Evolutionary conservation across 179 eudicot genomes (phyloP).

Genomic region (Actinidia arguta): DNA sequence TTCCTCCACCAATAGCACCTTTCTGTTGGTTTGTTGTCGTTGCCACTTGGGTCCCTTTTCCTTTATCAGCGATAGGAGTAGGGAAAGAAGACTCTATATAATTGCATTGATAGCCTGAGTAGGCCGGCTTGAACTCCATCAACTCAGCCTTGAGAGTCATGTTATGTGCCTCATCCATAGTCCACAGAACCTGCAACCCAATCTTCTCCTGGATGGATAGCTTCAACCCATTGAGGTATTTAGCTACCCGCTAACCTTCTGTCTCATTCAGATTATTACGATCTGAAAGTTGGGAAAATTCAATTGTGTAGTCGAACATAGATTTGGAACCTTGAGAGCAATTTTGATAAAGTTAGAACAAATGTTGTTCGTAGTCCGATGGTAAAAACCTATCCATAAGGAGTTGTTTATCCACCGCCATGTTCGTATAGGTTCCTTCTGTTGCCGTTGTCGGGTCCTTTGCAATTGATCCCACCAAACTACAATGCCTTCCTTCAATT

Average conservation of each 20-base stretch:
- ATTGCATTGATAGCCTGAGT: not conserved
- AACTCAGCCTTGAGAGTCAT: slow-evolving; percentile 6
- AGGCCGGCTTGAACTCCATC: not conserved
- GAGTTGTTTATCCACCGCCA: too few relatives aligned
- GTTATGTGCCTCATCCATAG: not conserved
- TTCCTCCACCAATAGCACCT: not conserved
- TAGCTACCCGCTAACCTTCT: not conserved
- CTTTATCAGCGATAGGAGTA: not conserved
- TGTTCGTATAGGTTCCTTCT: too few relatives aligned
- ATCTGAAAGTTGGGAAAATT: not conserved
- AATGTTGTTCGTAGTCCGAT: not conserved
- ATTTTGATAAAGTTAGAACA: not conserved
- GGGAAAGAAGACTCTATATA: not conserved
- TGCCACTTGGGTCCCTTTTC: not conserved
- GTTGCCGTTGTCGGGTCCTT: too few relatives aligned
- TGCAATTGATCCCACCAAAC: not conserved
- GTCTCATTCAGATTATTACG: not conserved
- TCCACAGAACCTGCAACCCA: not conserved
- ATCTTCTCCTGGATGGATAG: not conserved
- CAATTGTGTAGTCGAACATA: not conserved
- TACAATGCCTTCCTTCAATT: not conserved
- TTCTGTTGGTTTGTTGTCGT: not conserved
- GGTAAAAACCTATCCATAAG: not conserved
- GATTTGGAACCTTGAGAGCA: not conserved
- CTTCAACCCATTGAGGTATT: not conserved